Evolutionary conservation across 2,329 filamentous ascomycete species (phyloP).

Genomic region (Huntiella omanensis): DNA sequence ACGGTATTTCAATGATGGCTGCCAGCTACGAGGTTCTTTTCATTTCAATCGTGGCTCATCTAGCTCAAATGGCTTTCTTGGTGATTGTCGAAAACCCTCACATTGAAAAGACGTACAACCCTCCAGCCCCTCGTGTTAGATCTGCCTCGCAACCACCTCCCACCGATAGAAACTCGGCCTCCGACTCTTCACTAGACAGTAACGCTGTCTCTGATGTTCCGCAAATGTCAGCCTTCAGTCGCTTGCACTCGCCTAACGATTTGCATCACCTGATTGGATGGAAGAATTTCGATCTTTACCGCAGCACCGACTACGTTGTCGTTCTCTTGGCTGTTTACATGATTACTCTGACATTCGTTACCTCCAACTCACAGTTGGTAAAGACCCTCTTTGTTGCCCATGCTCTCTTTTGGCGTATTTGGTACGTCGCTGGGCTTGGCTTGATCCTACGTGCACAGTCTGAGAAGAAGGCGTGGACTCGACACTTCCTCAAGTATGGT

Average conservation of each 20-base stretch:
- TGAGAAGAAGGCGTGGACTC: slow-evolving; percentile 80
- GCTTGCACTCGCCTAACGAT: slow-evolving; percentile 18
- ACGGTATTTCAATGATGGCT: slow-evolving; percentile 94
- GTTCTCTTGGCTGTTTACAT: slow-evolving; percentile 61
- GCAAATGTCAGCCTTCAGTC: not conserved
- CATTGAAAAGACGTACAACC: slow-evolving; percentile 94
- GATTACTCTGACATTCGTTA: slow-evolving; percentile 51
- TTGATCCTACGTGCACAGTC: slow-evolving; percentile 73
- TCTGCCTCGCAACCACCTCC: slow-evolving; percentile 16
- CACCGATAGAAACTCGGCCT: not conserved
- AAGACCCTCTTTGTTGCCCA: slow-evolving; percentile 66
- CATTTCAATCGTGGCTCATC: slow-evolving; percentile 88
- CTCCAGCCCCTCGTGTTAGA: slow-evolving; percentile 54
- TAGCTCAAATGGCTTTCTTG: slow-evolving; percentile 85
- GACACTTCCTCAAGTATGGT: slow-evolving; percentile 93
- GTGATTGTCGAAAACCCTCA: slow-evolving; percentile 88
- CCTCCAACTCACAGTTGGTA: slow-evolving; percentile 56
- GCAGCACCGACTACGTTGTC: slow-evolving; percentile 67
- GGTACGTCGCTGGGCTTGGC: slow-evolving; percentile 81
- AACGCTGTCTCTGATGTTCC: slow-evolving; percentile 28
- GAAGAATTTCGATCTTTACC: slow-evolving; percentile 71
- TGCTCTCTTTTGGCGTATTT: slow-evolving; percentile 67
- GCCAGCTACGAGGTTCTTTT: slow-evolving; percentile 95
- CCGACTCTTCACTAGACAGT: slow-evolving; percentile 14
- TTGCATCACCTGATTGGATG: slow-evolving; percentile 70